phyloP scores from a whole-genome alignment of 495 filamentous ascomycete genomes.

The Penicillium paxilli region DNA sequence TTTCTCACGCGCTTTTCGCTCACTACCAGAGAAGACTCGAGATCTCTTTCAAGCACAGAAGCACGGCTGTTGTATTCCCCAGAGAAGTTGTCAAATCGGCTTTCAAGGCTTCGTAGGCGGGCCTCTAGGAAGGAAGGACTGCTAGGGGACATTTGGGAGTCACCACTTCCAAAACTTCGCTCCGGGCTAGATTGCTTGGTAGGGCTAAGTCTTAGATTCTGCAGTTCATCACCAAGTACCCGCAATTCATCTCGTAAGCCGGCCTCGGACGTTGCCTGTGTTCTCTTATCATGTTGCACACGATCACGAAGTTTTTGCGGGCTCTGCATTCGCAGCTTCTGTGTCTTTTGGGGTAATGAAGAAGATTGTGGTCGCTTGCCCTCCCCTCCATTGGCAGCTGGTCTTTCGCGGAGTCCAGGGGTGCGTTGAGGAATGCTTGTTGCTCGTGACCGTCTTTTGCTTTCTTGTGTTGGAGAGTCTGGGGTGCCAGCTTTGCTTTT shows the following conservation, averaged over 20 bases:
- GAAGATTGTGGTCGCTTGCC: constrained; percentile 33
- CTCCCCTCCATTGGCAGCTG: constrained; percentile 41
- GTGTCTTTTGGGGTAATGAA: constrained; percentile 43
- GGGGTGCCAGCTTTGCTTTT: constrained; percentile 40
- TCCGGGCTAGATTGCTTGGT: constrained; percentile 23
- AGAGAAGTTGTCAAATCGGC: constrained; percentile 59
- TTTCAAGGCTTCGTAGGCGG: constrained; percentile 64
- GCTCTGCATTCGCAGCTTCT: constrained; percentile 82
- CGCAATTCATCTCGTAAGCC: constrained; percentile 74
- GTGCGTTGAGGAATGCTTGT: constrained; percentile 53
- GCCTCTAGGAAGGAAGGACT: constrained; percentile 48
- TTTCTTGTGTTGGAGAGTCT: constrained; percentile 42
- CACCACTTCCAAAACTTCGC: constrained; percentile 2
- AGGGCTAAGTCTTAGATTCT: constrained; percentile 50
- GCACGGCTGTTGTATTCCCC: constrained; percentile 61
- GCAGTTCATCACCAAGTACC: constrained; percentile 81
- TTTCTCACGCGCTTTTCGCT: constrained; percentile 77
- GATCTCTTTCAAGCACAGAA: constrained; percentile 60
- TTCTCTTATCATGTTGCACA: constrained; percentile 75
- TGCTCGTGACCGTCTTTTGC: constrained; percentile 51
- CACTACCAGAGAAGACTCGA: constrained; percentile 67
- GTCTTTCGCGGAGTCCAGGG: constrained; percentile 53
- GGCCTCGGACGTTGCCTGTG: constrained; percentile 65
- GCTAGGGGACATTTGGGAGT: constrained; percentile 6
- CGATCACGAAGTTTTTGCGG: constrained; percentile 92